These are phyloP conservation scores for Agrocybe chaxingu DNA, from an alignment of 768 basidiomycete species.

Conservation along the genomic window DNA sequence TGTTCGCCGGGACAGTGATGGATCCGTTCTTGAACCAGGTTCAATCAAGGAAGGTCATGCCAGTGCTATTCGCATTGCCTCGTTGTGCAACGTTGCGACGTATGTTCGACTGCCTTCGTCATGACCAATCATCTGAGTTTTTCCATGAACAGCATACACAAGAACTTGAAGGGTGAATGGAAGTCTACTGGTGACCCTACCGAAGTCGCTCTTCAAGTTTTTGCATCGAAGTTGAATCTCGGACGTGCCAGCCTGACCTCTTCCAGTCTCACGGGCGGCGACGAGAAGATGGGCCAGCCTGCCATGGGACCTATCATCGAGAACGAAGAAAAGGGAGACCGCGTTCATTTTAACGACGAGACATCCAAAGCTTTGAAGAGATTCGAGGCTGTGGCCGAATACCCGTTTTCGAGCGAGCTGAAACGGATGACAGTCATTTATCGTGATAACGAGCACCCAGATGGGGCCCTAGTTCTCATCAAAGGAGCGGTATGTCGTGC, in stretches of 20 bases:
- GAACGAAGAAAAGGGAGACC: conserved; percentile 18
- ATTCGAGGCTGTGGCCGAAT: conserved; percentile 32
- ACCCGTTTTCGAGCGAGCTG: conserved; percentile 47
- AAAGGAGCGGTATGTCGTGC: conserved; percentile 33
- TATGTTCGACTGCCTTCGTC: conserved; percentile 10
- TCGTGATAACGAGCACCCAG: conserved; percentile 21
- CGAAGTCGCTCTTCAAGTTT: conserved; percentile 53
- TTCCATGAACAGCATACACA: conserved; percentile 28
- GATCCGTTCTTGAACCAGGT: conserved; percentile 15
- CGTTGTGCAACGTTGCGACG: conserved; percentile 37
- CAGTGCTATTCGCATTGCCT: conserved; percentile 27
- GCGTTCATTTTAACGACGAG: conserved; percentile 13
- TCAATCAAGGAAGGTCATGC: conserved; percentile 20
- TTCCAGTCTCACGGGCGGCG: conserved; percentile 16
- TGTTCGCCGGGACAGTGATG: conserved; percentile 21
- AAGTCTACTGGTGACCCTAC: conserved; percentile 52
- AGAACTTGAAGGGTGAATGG: conserved; percentile 40
- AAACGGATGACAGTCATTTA: conserved; percentile 49
- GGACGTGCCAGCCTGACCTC: conserved; percentile 30
- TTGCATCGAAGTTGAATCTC: conserved; percentile 45
- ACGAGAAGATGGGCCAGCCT: conserved; percentile 13
- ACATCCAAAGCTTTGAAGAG: conserved; percentile 18
- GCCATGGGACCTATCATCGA: conserved; percentile 26
- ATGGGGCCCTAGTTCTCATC: conserved; percentile 23
- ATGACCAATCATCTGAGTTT: neutral